Evolutionary conservation across 176 grass and related monocot genomes (phyloP).

Genomic region (Rhipidocladum racemiflorum): DNA sequence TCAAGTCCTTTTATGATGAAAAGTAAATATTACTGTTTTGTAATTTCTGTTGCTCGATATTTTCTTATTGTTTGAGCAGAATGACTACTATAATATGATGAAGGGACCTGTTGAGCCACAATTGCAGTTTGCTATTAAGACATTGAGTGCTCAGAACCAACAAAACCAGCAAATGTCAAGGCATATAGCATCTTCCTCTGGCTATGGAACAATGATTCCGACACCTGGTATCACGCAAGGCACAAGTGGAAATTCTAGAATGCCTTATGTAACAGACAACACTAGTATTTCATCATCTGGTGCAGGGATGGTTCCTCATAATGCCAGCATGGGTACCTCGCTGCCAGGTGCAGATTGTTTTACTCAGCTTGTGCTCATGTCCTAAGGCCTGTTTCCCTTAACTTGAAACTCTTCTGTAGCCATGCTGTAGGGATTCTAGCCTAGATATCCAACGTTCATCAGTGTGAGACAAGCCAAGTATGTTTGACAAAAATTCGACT

Average conservation of each 20-base stretch:
- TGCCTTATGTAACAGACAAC: slow-evolving; percentile 58
- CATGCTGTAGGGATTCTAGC: slow-evolving; percentile 19
- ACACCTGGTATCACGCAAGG: slow-evolving; percentile 83
- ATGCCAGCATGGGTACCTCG: slow-evolving; percentile 50
- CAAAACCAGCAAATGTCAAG: slow-evolving; percentile 54
- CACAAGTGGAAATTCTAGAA: slow-evolving; percentile 48
- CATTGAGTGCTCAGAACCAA: slow-evolving; percentile 37
- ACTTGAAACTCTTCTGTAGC: slow-evolving; percentile 16
- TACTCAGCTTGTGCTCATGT: slow-evolving; percentile 12
- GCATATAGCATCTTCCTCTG: slow-evolving; percentile 61
- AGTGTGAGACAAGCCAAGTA: background rate
- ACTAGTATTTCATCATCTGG: slow-evolving; percentile 43
- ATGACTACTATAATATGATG: slow-evolving; percentile 68
- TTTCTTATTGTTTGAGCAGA: slow-evolving; percentile 52
- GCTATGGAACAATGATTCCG: slow-evolving; percentile 81
- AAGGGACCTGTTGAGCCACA: slow-evolving; percentile 48
- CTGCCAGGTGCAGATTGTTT: slow-evolving; percentile 41
- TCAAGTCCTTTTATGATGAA: background rate
- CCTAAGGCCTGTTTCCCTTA: background rate
- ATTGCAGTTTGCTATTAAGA: slow-evolving; percentile 60
- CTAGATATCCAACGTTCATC: background rate
- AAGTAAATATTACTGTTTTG: slow-evolving; percentile 20
- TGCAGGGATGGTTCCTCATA: slow-evolving; percentile 59
- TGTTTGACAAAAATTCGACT: slow-evolving; percentile 10
- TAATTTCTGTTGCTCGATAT: background rate